Conservation (phyloP, 2,329 filamentous ascomycete species). For the Ambrosiella cleistominuta region DNA sequence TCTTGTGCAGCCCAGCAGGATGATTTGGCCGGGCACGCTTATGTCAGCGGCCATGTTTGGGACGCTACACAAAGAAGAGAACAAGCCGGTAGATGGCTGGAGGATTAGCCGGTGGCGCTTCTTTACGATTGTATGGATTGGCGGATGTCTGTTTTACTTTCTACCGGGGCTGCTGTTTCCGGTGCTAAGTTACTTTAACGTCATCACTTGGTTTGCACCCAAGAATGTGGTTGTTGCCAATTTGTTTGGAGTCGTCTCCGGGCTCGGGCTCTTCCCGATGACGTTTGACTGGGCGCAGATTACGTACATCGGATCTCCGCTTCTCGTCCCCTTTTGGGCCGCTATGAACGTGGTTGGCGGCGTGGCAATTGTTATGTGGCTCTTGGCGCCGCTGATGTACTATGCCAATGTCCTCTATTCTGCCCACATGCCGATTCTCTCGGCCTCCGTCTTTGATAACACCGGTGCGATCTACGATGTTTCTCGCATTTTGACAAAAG, state of each 20-base stretch:
- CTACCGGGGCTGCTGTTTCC: conserved; percentile 68
- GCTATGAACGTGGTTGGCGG: conserved; percentile 71
- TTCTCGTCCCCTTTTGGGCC: conserved; percentile 74
- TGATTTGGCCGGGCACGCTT: conserved; percentile 82
- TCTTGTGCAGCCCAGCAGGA: conserved; percentile 67
- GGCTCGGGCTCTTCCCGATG: conserved; percentile 64
- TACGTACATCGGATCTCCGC: conserved; percentile 68
- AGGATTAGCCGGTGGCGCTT: conserved; percentile 67
- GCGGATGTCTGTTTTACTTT: conserved; percentile 68
- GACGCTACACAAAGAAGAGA: conserved; percentile 69
- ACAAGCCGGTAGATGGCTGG: conserved; percentile 69
- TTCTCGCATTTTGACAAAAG: conserved; percentile 55
- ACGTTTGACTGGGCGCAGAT: conserved; percentile 90
- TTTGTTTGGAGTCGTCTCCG: conserved; percentile 71
- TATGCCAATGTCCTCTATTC: conserved; percentile 66
- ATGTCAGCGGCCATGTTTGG: conserved; percentile 84
- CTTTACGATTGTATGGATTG: conserved; percentile 56
- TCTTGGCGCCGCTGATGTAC: conserved; percentile 62
- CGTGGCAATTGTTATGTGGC: conserved; percentile 69
- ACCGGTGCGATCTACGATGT: conserved; percentile 66
- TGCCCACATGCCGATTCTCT: conserved; percentile 74
- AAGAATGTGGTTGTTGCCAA: conserved; percentile 76
- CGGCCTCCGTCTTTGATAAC: conserved; percentile 72
- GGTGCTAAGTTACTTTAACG: conserved; percentile 74
- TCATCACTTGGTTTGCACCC: conserved; percentile 75